Evolutionary conservation across 345 rosid species (phyloP).

Genomic region (Luvunga scandens): DNA sequence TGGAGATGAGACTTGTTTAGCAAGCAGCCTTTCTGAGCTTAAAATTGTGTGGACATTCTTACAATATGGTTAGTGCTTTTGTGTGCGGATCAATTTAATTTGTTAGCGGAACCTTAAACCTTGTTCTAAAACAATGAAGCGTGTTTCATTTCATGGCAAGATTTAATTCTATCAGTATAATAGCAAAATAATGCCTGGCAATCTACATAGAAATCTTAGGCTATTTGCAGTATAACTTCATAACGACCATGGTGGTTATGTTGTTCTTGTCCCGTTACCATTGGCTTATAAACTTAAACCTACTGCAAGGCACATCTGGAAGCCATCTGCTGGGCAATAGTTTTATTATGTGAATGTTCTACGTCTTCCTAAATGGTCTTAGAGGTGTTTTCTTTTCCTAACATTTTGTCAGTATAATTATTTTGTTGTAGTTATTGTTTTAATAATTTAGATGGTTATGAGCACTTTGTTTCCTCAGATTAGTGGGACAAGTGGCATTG

Average conservation of each 20-base stretch:
- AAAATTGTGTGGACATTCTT: neutral
- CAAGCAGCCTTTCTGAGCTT: neutral
- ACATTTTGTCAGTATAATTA: no score
- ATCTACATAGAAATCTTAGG: no score
- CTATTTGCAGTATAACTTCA: no score
- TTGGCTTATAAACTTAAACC: neutral
- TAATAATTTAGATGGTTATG: neutral
- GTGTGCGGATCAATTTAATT: neutral
- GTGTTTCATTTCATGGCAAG: no score
- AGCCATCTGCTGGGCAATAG: neutral
- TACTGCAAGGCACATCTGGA: neutral
- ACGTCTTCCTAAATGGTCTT: no score
- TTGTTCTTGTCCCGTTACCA: neutral
- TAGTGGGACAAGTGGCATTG: slow-evolving; percentile 72
- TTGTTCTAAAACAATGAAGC: neutral
- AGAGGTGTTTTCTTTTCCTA: no score
- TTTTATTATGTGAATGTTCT: no score
- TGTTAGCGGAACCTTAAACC: neutral
- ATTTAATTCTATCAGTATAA: no score
- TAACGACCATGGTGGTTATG: no score
- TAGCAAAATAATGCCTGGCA: no score
- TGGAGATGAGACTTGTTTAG: neutral
- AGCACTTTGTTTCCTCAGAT: slow-evolving; percentile 30
- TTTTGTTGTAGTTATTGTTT: neutral
- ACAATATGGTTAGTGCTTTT: neutral